Evolutionary conservation across 139 green algal genomes (phyloP), one percentile per base, ranked within the genome.

Genomic region (Pleodorina starrii): DNA sequence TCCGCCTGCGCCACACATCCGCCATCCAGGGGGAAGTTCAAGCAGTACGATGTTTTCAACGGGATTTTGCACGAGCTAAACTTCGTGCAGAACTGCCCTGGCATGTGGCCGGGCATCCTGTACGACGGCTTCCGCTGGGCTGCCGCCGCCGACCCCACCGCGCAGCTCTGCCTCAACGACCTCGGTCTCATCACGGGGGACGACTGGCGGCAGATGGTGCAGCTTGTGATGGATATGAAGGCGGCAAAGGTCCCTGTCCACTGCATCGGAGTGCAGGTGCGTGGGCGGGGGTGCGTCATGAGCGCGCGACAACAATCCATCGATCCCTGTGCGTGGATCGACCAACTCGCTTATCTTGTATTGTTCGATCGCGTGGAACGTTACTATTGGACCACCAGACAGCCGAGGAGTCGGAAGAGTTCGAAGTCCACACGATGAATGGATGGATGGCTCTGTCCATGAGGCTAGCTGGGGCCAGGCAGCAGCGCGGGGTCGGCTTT

Each of bases 81-180:
- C 1, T 85, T 85, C 23, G 36, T 85, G 35, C 1, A 38, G 23
- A 38, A 54, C 78, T 85, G 78, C 78, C n/a, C 75, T 9, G 54
- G 78, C 78, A 72, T 85, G 78, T 85, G 78, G 78, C 51, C 51
- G 23, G 54, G 36, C 51, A 85, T 73, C 78, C 54, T 85, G 51
- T 38, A 73, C 51, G 78, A 85, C 54, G 78, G 51, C 6, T 85
- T 85, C 54, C 51, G 78, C 6, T 85, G 78, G 78, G 78, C 78
- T 3, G 51, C 51, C 36, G 78, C 78, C 78, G 54, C 78, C 21
- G 78, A 85, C 54, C 78, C 78, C 1, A 74, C 35, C 78, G 78
- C 78, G 19, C 54, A 51, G 21, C 78, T 85, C 27, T 85, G 78
- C 78, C 36, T 85, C 21, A 85, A 85, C 78, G 78, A 85, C 51